Evolutionary conservation across 805 yeast genomes (phyloP).

Genomic region (Ogataea henricii): DNA sequence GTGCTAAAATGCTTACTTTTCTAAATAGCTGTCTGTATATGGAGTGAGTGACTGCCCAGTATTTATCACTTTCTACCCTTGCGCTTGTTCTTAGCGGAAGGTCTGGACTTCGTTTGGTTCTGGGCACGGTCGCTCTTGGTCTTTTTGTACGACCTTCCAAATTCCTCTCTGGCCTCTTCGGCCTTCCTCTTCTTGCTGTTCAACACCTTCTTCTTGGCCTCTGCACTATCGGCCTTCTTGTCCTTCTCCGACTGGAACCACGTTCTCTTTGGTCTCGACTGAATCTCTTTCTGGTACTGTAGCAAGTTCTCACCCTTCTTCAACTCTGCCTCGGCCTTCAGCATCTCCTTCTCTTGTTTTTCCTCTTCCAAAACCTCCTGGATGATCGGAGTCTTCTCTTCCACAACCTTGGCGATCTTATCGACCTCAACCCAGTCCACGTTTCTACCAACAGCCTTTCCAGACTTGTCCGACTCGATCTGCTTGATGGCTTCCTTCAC

Average conservation of each 20-base stretch:
- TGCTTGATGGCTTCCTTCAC: constrained; percentile 89
- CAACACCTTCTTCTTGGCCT: constrained; percentile 44
- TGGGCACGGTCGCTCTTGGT: constrained; percentile 69
- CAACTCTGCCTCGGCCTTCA: constrained; percentile 89
- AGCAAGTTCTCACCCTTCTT: constrained; percentile 82
- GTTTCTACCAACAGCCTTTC: constrained; percentile 80
- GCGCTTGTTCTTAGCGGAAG: constrained; percentile 32
- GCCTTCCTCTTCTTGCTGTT: constrained; percentile 72
- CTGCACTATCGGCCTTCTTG: constrained; percentile 45
- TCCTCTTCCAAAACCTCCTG: constrained; percentile 86
- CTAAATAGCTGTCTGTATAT: neutral
- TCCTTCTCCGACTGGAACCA: constrained; percentile 82
- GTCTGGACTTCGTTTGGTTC: constrained; percentile 42
- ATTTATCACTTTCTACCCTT: constrained; percentile 9
- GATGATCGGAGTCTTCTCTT: constrained; percentile 57
- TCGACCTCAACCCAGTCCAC: constrained; percentile 91
- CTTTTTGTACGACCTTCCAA: constrained; percentile 69
- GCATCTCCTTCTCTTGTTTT: constrained; percentile 80
- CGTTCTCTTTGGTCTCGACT: constrained; percentile 89
- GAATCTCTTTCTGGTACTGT: constrained; percentile 78
- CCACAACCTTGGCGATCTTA: constrained; percentile 60
- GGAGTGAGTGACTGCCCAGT: no score
- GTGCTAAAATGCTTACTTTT: neutral
- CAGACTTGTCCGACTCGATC: constrained; percentile 47
- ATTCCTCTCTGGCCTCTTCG: constrained; percentile 61